phyloP scores from a whole-genome alignment of 495 filamentous ascomycete species.

The Bacidia rubella region DNA sequence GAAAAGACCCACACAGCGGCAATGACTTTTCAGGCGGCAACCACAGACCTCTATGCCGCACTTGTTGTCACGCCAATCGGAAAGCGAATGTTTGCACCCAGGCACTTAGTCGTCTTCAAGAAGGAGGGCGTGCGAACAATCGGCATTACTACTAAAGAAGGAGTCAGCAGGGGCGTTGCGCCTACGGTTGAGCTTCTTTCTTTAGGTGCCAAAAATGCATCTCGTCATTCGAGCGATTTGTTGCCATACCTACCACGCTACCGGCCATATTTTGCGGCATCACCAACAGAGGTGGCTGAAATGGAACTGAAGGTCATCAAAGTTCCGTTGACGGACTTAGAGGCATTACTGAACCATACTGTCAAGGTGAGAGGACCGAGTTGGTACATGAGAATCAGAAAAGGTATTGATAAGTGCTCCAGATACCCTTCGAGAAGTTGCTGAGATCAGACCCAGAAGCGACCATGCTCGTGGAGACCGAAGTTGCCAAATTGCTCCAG shows the following conservation, averaged over 20 bases:
- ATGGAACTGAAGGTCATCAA: constrained; percentile 51
- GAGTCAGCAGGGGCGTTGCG: constrained; percentile 41
- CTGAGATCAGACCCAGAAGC: constrained; percentile 22
- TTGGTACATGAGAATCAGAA: constrained; percentile 32
- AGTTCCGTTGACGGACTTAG: constrained; percentile 58
- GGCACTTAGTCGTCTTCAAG: constrained; percentile 60
- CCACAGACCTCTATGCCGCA: constrained; percentile 57
- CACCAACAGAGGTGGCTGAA: constrained; percentile 41
- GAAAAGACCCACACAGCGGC: constrained; percentile 65
- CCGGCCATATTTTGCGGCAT: constrained; percentile 40
- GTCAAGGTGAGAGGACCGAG: constrained; percentile 44
- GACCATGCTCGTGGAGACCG: constrained; percentile 39
- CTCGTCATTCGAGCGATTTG: constrained; percentile 61
- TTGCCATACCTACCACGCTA: constrained; percentile 64
- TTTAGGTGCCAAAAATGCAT: constrained; percentile 45
- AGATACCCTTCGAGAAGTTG: constrained; percentile 21
- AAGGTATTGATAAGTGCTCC: constrained; percentile 23
- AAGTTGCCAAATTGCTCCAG: constrained; percentile 45
- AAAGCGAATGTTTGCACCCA: constrained; percentile 58
- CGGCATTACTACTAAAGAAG: constrained; percentile 68
- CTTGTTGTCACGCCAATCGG: constrained; percentile 63
- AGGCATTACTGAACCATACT: constrained; percentile 64
- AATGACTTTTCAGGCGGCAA: constrained; percentile 61
- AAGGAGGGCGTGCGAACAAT: constrained; percentile 66
- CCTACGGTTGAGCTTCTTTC: constrained; percentile 67